Percentiles rank a stretch among this genome's conserved stretches.
phyloP scores from a whole-genome alignment of 768 basidiomycete species.

The Terana coerulea region DNA sequence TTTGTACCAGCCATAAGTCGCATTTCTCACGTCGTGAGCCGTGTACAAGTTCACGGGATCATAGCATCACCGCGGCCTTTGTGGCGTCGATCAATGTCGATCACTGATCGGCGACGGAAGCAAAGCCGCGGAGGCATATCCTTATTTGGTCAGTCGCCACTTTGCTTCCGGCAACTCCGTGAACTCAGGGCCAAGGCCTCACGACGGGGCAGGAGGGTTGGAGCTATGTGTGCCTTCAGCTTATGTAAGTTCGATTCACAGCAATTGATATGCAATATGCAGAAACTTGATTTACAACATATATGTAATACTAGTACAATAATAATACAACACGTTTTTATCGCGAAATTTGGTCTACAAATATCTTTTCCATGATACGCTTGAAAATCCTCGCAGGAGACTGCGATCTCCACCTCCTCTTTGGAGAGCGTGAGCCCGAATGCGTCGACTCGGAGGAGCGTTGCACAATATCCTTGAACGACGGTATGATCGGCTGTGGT shows the following conservation, averaged over 20 bases:
- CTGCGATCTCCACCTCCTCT: neutral
- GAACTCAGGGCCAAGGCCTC: too few relatives aligned
- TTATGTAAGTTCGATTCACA: too few relatives aligned
- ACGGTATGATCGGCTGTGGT: slow-evolving; percentile 8
- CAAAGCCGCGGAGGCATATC: too few relatives aligned
- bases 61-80: too few relatives aligned
- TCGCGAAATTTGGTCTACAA: slow-evolving; percentile 4
- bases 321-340: neutral
- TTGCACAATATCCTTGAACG: slow-evolving; percentile 3
- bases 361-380: slow-evolving; percentile 18
- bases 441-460: neutral
- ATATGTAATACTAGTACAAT: neutral
- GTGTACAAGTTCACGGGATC: too few relatives aligned
- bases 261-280: too few relatives aligned
- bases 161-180: too few relatives aligned
- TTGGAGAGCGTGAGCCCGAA: neutral
- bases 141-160: too few relatives aligned
- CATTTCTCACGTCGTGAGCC: too few relatives aligned
- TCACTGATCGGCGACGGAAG: neutral
- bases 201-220: too few relatives aligned
- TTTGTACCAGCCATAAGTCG: too few relatives aligned
- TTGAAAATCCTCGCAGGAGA: slow-evolving; percentile 15
- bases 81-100: neutral
- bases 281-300: neutral
- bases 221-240: too few relatives aligned